Base-by-base conservation (phyloP, 129 eudicot genomes). In the Saussurea involucrata region DNA sequence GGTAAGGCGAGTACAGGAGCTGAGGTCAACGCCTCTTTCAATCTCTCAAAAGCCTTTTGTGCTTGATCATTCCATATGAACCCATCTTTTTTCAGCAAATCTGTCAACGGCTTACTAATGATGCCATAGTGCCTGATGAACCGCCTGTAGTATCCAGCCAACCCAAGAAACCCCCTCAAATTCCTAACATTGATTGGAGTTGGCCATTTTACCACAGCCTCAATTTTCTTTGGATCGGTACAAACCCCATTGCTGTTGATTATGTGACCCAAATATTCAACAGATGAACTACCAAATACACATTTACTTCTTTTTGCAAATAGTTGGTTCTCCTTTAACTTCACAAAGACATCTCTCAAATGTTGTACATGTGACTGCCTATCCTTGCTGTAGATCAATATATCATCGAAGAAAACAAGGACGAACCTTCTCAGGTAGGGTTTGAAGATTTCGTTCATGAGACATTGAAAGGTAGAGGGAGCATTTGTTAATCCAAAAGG, bases 121-220 rank as follows among this genome's bases (percentile, higher is more conserved):
- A 12, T 6, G 24, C n/a, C 60, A n/a, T 44, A 77, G 0, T n/a
- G 3, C 21, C 31, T 77, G 0, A 77, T 13, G n/a, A 77, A 49
- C 21, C 55, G n/a, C 34, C 75, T 28, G 29, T 78, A 78, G 42
- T 78, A 78, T 1, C 76, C 64, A 12, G 42, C 60, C 1, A 78
- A 15, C 12, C 72, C 78, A 5, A 71, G 42, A 24, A 79, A 29
- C 53, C 72, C 69, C 63, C 74, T 69, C 5, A 69, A 11, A 1
- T 69, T 28, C 5, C 24, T 40, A 5, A 40, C 18, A 0, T 27
- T n/a, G 1, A 1, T 22, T 0, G 72, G 63, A 0, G 1, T 6
- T 0, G 71, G 84, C 70, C 76, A 81, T 0, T 24, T 4, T 1
- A 11, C 4, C 6, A 74, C 28, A 8, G 63, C 78, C 13, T 49